These are phyloP conservation scores for Phialocephala sp. DNA, from an alignment of 2,329 filamentous ascomycete species.

Conservation along the genomic window DNA sequence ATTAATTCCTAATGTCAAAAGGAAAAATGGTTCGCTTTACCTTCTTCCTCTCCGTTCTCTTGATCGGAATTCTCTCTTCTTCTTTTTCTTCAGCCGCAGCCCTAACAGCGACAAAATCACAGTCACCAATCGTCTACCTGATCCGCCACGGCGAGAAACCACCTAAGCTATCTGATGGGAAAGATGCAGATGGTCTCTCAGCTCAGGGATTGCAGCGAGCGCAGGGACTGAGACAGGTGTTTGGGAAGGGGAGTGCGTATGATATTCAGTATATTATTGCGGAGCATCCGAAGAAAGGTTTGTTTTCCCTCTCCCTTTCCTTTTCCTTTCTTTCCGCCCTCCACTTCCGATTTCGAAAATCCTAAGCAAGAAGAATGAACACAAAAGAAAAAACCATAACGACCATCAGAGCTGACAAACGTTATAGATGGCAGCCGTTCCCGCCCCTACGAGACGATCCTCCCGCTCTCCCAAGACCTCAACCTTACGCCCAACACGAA, in stretches of 20 bases:
- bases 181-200: slow-evolving; percentile 55
- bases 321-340: too few relatives aligned
- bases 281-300: slow-evolving; percentile 54
- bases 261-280: slow-evolving; percentile 64
- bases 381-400: neutral
- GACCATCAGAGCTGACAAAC: neutral
- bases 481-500: slow-evolving; percentile 58
- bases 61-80: neutral
- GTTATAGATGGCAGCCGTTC: slow-evolving; percentile 52
- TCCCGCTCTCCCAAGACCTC: slow-evolving; percentile 59
- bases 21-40: neutral
- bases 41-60: neutral
- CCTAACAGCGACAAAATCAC: neutral
- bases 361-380: neutral
- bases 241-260: slow-evolving; percentile 56
- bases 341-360: too few relatives aligned
- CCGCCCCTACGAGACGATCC: slow-evolving; percentile 61
- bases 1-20: neutral
- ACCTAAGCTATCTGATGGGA: slow-evolving; percentile 41
- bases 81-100: neutral
- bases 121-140: slow-evolving; percentile 56
- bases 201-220: slow-evolving; percentile 57
- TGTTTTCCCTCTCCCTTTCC: slow-evolving; percentile 12
- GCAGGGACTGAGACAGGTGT: slow-evolving; percentile 61
- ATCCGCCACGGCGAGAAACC: slow-evolving; percentile 71